phyloP scores from a whole-genome alignment of 176 grass and related monocot species.

The Avena sativa region DNA sequence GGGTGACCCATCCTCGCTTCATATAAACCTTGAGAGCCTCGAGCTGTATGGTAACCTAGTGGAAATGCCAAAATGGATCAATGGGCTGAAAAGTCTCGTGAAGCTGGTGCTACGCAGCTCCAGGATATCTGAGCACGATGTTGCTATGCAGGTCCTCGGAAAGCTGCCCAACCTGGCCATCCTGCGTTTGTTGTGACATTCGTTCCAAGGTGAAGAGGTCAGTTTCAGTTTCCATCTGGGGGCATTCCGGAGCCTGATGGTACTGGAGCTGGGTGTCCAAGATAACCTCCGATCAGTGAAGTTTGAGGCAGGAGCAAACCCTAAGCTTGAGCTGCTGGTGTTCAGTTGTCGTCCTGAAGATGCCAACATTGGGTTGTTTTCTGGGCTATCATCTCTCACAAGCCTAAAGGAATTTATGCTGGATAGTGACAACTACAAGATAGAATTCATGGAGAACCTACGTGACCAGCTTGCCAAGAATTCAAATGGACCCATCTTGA shows the following conservation, averaged over 20 bases:
- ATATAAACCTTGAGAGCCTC: neutral
- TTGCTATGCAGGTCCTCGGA: neutral
- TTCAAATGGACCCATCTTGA: neutral
- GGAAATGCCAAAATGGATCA: neutral
- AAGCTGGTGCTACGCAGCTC: fast-evolving
- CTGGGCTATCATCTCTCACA: neutral
- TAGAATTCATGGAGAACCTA: neutral
- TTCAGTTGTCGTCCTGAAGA: neutral
- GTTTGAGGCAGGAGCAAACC: neutral
- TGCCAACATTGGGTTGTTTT: neutral
- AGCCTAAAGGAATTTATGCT: neutral
- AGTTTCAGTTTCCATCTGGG: neutral
- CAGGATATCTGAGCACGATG: neutral
- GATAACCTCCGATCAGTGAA: fast-evolving
- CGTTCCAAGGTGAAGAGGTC: neutral
- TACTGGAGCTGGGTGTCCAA: neutral
- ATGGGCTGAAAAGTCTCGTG: neutral
- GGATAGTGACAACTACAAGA: fast-evolving
- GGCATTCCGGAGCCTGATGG: neutral
- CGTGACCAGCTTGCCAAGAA: neutral
- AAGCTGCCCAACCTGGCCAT: slow-evolving; percentile 6
- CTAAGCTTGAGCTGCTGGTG: neutral
- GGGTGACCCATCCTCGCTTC: neutral
- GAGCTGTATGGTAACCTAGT: neutral
- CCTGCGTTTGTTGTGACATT: fast-evolving